Conservation (phyloP, 2,329 filamentous ascomycete species). For the Phialemonium atrogriseum region DNA sequence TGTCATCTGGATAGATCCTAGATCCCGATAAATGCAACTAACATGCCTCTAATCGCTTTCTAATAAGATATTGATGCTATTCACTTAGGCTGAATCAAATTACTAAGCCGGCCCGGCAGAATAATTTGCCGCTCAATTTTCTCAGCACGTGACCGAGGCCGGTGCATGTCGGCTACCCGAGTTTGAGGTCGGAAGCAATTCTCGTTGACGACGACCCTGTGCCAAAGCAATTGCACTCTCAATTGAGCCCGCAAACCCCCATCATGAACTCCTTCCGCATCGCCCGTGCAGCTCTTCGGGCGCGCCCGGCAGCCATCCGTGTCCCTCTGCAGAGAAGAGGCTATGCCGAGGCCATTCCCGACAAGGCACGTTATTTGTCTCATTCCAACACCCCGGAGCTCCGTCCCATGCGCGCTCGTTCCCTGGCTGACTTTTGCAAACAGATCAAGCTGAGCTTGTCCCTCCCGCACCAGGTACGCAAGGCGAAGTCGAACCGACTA, state of each 20-base stretch:
- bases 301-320: conserved; percentile 68
- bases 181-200: conserved; percentile 27
- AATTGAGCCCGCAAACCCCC: conserved; percentile 42
- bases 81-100: no score
- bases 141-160: no score
- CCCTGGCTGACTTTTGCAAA: conserved; percentile 6
- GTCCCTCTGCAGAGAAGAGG: conserved; percentile 74
- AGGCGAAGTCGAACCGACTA: no score
- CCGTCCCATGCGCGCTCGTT: no score
- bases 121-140: no score
- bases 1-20: no score
- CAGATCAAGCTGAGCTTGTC: conserved; percentile 95
- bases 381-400: conserved; percentile 5
- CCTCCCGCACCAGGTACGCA: conserved; percentile 97
- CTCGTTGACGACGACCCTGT: conserved; percentile 34
- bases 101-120: no score
- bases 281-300: conserved; percentile 82
- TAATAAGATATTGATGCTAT: no score
- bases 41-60: no score
- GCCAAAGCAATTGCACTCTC: conserved; percentile 35
- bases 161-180: conserved; percentile 13
- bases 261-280: conserved; percentile 93
- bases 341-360: conserved; percentile 80
- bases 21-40: no score
- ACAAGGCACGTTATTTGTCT: conserved; percentile 53